A percentile compares a stretch with the other conserved stretches of the same genome.
These are phyloP conservation scores for Alternaria ethzedia DNA, from an alignment of 2,329 filamentous ascomycete species.

Conservation along the genomic window DNA sequence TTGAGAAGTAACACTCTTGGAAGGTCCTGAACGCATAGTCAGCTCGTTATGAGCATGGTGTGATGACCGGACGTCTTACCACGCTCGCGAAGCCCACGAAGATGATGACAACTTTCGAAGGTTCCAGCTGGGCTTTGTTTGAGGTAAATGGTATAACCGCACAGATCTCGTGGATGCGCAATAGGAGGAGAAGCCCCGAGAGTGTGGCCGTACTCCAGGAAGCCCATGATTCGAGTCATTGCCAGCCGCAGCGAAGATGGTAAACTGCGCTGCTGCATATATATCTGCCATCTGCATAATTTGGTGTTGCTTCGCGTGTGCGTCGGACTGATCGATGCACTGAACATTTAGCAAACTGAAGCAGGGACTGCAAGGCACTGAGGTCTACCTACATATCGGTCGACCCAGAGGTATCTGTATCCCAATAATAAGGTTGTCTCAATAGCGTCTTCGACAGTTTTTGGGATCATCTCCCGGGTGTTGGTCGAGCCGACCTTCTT, in stretches of 20 bases:
- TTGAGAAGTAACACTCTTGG: not conserved
- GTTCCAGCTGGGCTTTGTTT: not conserved
- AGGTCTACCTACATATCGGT: not conserved
- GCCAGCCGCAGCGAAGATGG: not conserved
- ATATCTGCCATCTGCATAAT: not conserved
- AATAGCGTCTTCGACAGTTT: not conserved
- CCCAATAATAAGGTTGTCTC: not conserved
- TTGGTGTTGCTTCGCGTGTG: not conserved
- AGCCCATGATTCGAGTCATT: not conserved
- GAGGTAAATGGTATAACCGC: not conserved
- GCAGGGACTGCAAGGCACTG: not conserved
- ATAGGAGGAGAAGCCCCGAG: not conserved
- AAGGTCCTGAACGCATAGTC: not conserved
- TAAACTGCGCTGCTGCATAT: not conserved
- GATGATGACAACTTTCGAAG: fast-evolving
- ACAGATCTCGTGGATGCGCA: not conserved
- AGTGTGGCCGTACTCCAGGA: not conserved
- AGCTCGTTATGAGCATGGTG: not conserved
- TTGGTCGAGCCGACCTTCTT: not conserved
- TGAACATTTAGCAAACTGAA: not conserved
- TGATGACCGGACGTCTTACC: not conserved
- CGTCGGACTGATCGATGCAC: not conserved
- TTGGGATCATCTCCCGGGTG: not conserved
- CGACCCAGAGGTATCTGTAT: not conserved
- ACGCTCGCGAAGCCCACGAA: not conserved